Evolutionary conservation across 1,284 basidiomycete genomes (phyloP).

Genomic region (Cystobasidium slooffiae): DNA sequence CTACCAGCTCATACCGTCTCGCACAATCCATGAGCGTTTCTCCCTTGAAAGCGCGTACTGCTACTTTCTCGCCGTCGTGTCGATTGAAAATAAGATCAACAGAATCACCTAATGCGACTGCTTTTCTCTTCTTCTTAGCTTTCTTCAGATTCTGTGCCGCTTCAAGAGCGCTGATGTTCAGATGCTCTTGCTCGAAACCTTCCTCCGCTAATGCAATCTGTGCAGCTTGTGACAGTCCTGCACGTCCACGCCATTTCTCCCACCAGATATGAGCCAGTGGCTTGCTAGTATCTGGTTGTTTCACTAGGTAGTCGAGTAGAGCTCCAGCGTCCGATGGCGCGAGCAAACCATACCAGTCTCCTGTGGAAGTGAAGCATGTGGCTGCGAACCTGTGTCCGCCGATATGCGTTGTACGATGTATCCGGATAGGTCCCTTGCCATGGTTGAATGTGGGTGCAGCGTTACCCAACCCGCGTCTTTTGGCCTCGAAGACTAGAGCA

Average conservation of each 20-base stretch:
- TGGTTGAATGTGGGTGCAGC: conserved; percentile 29
- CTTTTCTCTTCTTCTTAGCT: conserved; percentile 10
- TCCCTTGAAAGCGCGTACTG: conserved; percentile 50
- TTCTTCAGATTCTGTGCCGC: conserved; percentile 35
- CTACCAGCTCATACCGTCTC: conserved; percentile 49
- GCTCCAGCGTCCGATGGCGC: conserved; percentile 53
- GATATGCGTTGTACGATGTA: conserved; percentile 37
- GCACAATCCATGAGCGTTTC: conserved; percentile 55
- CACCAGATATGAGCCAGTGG: conserved; percentile 36
- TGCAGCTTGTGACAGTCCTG: conserved; percentile 53
- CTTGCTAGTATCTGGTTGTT: conserved; percentile 4
- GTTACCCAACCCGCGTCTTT: conserved; percentile 49
- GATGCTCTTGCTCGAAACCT: conserved; percentile 37
- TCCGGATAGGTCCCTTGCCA: conserved; percentile 29
- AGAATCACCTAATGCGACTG: conserved; percentile 45
- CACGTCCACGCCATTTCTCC: conserved; percentile 55
- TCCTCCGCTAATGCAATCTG: conserved; percentile 51
- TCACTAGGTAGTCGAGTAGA: conserved; percentile 53
- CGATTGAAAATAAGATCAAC: conserved; percentile 51
- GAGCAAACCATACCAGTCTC: conserved; percentile 50
- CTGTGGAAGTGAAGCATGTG: conserved; percentile 37
- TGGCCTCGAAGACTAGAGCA: conserved; percentile 49
- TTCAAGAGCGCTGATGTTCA: conserved; percentile 11
- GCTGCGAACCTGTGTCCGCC: conserved; percentile 43
- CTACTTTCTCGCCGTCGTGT: conserved; percentile 49